Percentiles rank a stretch among this genome's conserved stretches.
Evolutionary conservation across 306 rosid genomes (phyloP).

Genomic region (Vigna angularis): DNA sequence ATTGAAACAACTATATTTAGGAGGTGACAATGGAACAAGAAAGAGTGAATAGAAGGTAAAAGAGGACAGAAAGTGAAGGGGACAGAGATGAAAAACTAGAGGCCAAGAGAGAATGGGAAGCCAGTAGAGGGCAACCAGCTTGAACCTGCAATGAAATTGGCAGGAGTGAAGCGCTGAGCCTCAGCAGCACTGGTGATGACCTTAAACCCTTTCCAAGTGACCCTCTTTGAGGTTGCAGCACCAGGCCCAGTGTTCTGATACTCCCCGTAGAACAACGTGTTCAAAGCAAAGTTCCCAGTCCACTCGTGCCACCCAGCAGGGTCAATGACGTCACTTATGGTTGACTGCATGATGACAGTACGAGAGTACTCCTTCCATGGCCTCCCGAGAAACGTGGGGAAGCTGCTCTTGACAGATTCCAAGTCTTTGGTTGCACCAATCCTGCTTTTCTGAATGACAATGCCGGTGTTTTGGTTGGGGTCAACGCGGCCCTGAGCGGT

Average conservation of each 20-base stretch:
- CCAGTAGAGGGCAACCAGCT: conserved; percentile 67
- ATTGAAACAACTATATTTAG: too few species aligned
- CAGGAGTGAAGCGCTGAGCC: conserved; percentile 59
- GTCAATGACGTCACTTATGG: conserved; percentile 57
- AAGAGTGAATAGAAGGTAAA: too few species aligned
- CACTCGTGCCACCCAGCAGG: conserved; percentile 76
- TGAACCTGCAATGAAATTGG: conserved; percentile 58
- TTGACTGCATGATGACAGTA: conserved; percentile 70
- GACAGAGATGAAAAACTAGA: conserved; percentile 4
- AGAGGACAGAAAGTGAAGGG: too few species aligned
- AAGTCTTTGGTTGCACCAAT: conserved; percentile 72
- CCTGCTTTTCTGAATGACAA: conserved; percentile 71
- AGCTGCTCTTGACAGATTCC: conserved; percentile 35
- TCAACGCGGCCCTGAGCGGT: conserved; percentile 82
- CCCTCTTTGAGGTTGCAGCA: conserved; percentile 60
- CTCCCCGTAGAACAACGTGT: conserved; percentile 64
- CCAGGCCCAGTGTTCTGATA: conserved; percentile 68
- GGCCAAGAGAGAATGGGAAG: conserved; percentile 64
- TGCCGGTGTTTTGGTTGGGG: conserved; percentile 83
- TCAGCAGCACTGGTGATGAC: conserved; percentile 62
- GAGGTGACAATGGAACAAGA: not conserved
- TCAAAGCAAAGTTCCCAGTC: conserved; percentile 63
- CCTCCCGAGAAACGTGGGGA: conserved; percentile 70
- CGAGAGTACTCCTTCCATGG: conserved; percentile 83
- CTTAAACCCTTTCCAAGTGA: conserved; percentile 69